Conservation (phyloP, 176 grass and related monocot genomes). For the Alopecurus myosuroides region DNA sequence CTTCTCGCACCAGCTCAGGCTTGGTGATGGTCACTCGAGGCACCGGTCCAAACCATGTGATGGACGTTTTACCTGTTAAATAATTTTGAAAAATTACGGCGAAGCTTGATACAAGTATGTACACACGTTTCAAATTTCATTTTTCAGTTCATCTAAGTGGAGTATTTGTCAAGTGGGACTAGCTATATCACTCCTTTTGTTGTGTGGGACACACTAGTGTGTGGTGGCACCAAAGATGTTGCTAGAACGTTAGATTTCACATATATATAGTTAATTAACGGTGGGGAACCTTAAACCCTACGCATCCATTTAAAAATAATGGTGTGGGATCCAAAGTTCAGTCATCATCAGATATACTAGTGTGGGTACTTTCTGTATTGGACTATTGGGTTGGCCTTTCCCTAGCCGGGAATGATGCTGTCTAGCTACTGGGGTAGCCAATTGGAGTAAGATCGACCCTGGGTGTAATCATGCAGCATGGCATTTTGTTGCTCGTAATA, state of each 20-base stretch:
- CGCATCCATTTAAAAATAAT: not conserved
- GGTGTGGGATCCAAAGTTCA: not conserved
- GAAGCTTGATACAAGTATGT: not conserved
- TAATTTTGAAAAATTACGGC: not conserved
- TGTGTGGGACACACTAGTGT: not conserved
- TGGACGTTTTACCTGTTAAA: conserved; percentile 50
- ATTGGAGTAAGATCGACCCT: not conserved
- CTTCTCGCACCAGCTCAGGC: conserved; percentile 51
- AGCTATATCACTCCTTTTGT: not conserved
- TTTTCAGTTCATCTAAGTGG: not conserved
- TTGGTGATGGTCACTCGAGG: conserved; percentile 54
- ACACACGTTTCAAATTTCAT: not conserved
- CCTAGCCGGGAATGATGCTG: not conserved
- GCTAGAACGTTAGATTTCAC: not conserved
- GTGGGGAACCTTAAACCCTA: not conserved
- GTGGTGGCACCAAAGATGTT: not conserved
- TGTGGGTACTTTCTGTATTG: not conserved
- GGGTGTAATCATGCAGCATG: not conserved
- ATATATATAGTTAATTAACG: not conserved
- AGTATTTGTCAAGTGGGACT: not conserved
- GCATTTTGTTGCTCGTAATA: conserved; percentile 15
- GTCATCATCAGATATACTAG: not conserved
- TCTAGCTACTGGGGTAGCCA: not conserved
- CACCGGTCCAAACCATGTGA: conserved; percentile 55
- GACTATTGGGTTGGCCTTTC: not conserved